Base-by-base conservation (phyloP, 352 stramenopile genomes). In the Globisporangium spiculum region DNA sequence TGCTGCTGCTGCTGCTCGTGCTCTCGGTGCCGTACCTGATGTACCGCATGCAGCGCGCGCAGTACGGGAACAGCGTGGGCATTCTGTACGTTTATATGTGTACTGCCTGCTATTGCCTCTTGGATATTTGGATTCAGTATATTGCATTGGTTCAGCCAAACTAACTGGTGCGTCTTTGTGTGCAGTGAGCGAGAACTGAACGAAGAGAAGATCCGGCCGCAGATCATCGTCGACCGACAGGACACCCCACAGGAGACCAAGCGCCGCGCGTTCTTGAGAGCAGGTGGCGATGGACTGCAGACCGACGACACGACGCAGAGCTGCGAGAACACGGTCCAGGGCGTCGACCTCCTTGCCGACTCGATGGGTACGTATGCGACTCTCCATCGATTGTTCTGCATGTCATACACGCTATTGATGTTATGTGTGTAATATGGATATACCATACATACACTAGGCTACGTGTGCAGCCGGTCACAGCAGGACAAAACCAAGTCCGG, bases 261-360 rank as follows among this genome's bases (percentile, higher is more conserved):
- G 4, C 72, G 78, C 6, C 78, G 86, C 57, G 73, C 77, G 60
- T 71, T 87, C 50, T 63, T 88, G 24, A 74, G 83, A 8, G 75
- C 85, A 53, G 79, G 73, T 20, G 73, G 81, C 14, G 82, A 91
- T 32, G 73, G 80, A 8, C 71, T 93, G 1, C 70, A 77, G 26
- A 30, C 72, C 1, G 83, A 91, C 7, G 61, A 75, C 30, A 80
- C 67, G 0, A 30, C 56, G 1, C 34, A n/a, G 7, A 74, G 54
- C 30, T 93, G 84, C 54, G 68, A 79, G 60, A 90, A 93, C 70
- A 91, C 84, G 1, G 68, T 83, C 3, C 78, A 91, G 52, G 81
- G 81, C 7, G 65, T 75, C n/a, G 66, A 53, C 8, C 32, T 87
- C 44, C 57, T 90, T 9, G 82, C 84, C 2, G 84, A 93, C 63